Conservation (phyloP, 305 asterid genomes). For the Fraxinus sp. region DNA sequence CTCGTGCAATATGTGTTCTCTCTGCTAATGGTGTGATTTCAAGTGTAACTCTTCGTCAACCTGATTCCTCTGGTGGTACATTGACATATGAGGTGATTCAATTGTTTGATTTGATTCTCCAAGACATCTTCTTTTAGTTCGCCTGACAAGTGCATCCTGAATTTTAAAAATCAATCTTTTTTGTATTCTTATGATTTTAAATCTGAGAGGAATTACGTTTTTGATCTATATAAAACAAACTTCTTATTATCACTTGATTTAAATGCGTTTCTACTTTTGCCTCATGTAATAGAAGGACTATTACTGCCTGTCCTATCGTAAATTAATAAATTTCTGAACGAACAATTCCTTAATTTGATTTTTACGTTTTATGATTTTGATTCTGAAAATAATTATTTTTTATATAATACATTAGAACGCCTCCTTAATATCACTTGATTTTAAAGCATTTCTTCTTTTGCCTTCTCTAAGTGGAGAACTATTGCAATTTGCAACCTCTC, state of each 20-base stretch:
- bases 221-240: neutral
- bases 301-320: neutral
- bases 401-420: neutral
- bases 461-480: neutral
- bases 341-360: neutral
- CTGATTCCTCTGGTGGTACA: slow-evolving; percentile 54
- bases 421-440: neutral
- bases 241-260: neutral
- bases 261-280: neutral
- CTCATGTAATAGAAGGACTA: neutral
- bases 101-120: neutral
- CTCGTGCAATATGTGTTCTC: slow-evolving; percentile 72
- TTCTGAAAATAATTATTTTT: neutral
- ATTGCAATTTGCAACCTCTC: neutral
- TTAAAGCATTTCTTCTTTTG: neutral
- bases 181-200: neutral
- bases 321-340: neutral
- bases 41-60: slow-evolving; percentile 49
- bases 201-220: neutral
- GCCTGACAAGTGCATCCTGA: neutral
- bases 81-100: slow-evolving; percentile 48
- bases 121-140: neutral
- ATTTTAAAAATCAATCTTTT: neutral
- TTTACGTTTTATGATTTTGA: neutral
- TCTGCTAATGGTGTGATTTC: slow-evolving; percentile 53